Percentiles rank a stretch among this genome's conserved stretches.
Evolutionary conservation across 495 filamentous ascomycete species (phyloP).

Genomic region (Diplogelasinospora grovesii): DNA sequence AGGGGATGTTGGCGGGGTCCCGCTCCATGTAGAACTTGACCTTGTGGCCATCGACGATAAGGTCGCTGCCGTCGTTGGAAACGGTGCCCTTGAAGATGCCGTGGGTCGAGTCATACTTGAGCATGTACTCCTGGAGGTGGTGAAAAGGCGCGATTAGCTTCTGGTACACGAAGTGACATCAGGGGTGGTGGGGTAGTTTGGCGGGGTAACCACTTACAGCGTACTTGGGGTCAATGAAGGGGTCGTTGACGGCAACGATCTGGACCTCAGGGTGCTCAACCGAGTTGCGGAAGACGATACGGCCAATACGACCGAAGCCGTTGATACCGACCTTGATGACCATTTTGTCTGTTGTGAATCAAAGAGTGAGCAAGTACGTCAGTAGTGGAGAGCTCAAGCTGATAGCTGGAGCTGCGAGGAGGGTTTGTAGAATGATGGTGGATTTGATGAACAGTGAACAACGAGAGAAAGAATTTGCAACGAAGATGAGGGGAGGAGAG

Average conservation of each 20-base stretch:
- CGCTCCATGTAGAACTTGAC: slow-evolving; percentile 93
- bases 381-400: slow-evolving; percentile 4
- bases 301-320: slow-evolving; percentile 98
- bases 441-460: slow-evolving; percentile 3
- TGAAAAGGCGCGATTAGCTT: slow-evolving; percentile 14
- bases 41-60: slow-evolving; percentile 90
- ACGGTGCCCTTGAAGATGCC: slow-evolving; percentile 92
- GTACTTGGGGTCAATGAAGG: slow-evolving; percentile 97
- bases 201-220: slow-evolving; percentile 62
- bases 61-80: slow-evolving; percentile 63
- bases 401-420: neutral
- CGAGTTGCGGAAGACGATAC: slow-evolving; percentile 77
- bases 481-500: slow-evolving; percentile 19
- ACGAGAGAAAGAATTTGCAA: slow-evolving; percentile 13
- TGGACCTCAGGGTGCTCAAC: slow-evolving; percentile 78
- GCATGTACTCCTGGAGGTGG: slow-evolving; percentile 79
- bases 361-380: slow-evolving; percentile 8
- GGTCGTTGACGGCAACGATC: slow-evolving; percentile 95
- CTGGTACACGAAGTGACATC: neutral
- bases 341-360: slow-evolving; percentile 30
- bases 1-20: slow-evolving; percentile 88
- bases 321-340: slow-evolving; percentile 84
- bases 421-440: neutral
- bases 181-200: neutral
- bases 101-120: slow-evolving; percentile 97